Base-by-base conservation (phyloP, 2,329 filamentous ascomycete species). In the Ophiosphaerella korrae region DNA sequence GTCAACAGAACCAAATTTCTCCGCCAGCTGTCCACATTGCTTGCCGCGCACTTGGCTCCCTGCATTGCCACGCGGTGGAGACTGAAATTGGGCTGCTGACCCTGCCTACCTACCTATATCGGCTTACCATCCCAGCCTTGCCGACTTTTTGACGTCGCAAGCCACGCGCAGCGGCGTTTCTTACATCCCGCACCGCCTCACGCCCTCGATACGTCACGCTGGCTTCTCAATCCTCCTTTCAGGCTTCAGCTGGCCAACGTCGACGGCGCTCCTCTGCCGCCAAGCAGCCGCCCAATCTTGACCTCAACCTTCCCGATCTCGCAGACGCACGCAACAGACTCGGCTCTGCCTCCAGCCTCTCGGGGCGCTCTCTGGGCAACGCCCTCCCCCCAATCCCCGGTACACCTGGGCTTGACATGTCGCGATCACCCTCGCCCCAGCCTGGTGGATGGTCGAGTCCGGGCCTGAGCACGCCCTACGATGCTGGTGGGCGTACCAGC, bases 361-460 rank as follows among this genome's bases (percentile, higher is more conserved):
- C 67, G 48, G 66, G 67, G 51, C 62, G 62, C 57, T 66, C 62
- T 42, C 55, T 66, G 47, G 68, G 67, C 53, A 66, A 70, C 50
- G 57, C 51, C 58, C 69, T 74, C 39, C 70, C 72, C 52, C 58
- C 70, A 9, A 73, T 74, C 41, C 72, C 72, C 40, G 71, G 71
- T 55, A 74, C 72, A 21, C 71, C 72, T 48, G 66, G 65, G 37
- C 45, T 62, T 45, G 60, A 68, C 32, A 96, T 96, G 92, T 89
- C 92, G 62, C 86, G 91, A 76, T 95, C 90, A 70, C 90, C 92
- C 43, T 96, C 91, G 48, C 93, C 92, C 55, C 83, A 86, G 57
- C 88, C 89, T 66, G 91, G 90, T 70, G 92, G 92, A 64, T 97
- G 93, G 92, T 86, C 90, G 49, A 94, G 88, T 75, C 91, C 89